phyloP scores from a whole-genome alignment of 164 flowering plant genomes.

The Aristolochia contorta region DNA sequence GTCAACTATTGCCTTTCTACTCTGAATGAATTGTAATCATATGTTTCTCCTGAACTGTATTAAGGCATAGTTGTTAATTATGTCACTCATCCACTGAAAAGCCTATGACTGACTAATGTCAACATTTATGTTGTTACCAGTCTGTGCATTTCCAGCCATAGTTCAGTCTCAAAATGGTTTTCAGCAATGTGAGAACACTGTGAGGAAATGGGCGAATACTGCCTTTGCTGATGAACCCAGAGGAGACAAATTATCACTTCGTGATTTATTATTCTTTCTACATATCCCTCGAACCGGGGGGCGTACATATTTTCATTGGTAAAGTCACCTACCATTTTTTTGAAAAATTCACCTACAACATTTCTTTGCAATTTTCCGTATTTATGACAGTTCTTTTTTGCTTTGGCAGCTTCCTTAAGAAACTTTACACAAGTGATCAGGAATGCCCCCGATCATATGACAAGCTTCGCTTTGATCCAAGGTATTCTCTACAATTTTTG shows the following conservation, averaged over 20 bases:
- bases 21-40: neutral
- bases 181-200: slow-evolving; percentile 50
- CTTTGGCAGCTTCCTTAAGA: slow-evolving; percentile 66
- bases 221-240: slow-evolving; percentile 37
- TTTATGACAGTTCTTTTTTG: neutral
- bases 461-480: slow-evolving; percentile 79
- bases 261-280: slow-evolving; percentile 79
- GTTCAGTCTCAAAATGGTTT: slow-evolving; percentile 32
- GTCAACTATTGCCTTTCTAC: neutral
- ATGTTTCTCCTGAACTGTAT: too few species aligned
- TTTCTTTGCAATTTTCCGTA: neutral
- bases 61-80: too few species aligned
- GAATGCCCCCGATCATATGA: slow-evolving; percentile 99
- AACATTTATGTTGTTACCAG: neutral
- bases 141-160: slow-evolving; percentile 8
- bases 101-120: neutral
- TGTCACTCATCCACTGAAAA: neutral
- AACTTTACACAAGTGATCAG: slow-evolving; percentile 47
- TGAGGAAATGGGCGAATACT: slow-evolving; percentile 64
- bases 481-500: slow-evolving; percentile 26
- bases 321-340: slow-evolving; percentile 5
- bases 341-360: neutral
- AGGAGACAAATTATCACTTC: slow-evolving; percentile 54
- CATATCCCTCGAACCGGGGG: slow-evolving; percentile 98
- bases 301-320: slow-evolving; percentile 88